Percentiles rank a stretch among this genome's conserved stretches.
phyloP scores from a whole-genome alignment of 1,284 basidiomycete genomes.

The Malassezia pachydermatis region DNA sequence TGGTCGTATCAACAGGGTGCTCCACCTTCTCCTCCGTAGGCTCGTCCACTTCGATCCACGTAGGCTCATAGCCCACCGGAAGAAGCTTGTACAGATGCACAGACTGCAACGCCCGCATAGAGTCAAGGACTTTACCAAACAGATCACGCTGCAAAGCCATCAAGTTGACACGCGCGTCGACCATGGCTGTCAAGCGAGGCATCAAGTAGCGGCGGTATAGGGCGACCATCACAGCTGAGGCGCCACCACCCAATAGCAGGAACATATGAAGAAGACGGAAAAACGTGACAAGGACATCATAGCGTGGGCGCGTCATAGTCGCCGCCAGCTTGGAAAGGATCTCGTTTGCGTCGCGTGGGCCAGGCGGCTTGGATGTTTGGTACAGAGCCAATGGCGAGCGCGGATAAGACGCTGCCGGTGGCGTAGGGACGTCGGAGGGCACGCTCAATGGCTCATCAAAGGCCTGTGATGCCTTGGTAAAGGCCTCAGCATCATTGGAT shows the following conservation, averaged over 20 bases:
- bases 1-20: not conserved
- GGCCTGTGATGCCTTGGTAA: slow-evolving; percentile 24
- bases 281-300: slow-evolving; percentile 38
- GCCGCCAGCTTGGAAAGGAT: slow-evolving; percentile 9
- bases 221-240: slow-evolving; percentile 28
- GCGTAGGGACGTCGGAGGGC: slow-evolving; percentile 3
- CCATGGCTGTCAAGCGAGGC: slow-evolving; percentile 30
- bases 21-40: not conserved
- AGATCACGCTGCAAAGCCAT: slow-evolving; percentile 29
- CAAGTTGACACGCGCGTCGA: slow-evolving; percentile 29
- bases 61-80: slow-evolving; percentile 7
- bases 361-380: slow-evolving; percentile 15
- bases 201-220: slow-evolving; percentile 33
- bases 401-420: slow-evolving; percentile 32
- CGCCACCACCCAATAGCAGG: slow-evolving; percentile 37
- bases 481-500: slow-evolving; percentile 9
- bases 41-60: slow-evolving; percentile 16
- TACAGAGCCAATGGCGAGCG: slow-evolving; percentile 39
- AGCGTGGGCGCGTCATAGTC: slow-evolving; percentile 19
- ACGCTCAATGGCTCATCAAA: slow-evolving; percentile 32
- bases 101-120: slow-evolving; percentile 17
- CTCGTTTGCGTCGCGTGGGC: slow-evolving; percentile 16
- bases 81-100: slow-evolving; percentile 8
- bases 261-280: slow-evolving; percentile 34
- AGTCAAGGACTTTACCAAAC: slow-evolving; percentile 23